A percentile compares a stretch with the other conserved stretches of the same genome.
Conservation (phyloP, 129 eudicot species). For the Artemisia tridentata region DNA sequence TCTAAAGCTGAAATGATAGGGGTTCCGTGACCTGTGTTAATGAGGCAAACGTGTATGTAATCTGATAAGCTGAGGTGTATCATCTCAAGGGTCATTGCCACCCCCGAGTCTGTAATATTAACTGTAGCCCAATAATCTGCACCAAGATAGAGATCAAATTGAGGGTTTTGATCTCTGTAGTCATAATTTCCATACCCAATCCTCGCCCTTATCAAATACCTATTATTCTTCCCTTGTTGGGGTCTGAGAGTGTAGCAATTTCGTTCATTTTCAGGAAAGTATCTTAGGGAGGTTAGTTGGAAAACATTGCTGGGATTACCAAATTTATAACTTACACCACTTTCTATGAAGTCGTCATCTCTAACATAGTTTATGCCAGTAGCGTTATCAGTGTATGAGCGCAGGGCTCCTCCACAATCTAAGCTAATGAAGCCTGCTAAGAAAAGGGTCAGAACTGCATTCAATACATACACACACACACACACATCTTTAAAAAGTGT, state of each 20-base stretch:
- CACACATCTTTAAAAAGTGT: no score
- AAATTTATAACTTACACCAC: not conserved
- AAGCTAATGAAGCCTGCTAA: slow-evolving; percentile 45
- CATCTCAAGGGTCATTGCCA: slow-evolving; percentile 6
- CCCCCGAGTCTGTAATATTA: not conserved
- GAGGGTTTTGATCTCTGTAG: slow-evolving; percentile 1
- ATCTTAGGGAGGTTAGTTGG: slow-evolving; percentile 22
- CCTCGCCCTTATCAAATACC: slow-evolving; percentile 30
- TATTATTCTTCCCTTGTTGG: slow-evolving; percentile 24
- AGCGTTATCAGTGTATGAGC: not conserved
- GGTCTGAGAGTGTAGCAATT: slow-evolving; percentile 46
- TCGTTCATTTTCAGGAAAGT: slow-evolving; percentile 39
- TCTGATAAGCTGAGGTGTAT: slow-evolving; percentile 32
- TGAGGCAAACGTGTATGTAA: slow-evolving; percentile 34
- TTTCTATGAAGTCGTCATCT: not conserved
- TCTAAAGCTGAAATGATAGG: slow-evolving; percentile 41
- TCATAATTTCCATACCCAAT: slow-evolving; percentile 49
- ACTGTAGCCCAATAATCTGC: not conserved
- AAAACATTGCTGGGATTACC: not conserved
- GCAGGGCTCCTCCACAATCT: slow-evolving; percentile 35
- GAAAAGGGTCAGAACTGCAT: not conserved
- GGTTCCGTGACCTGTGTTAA: slow-evolving; percentile 20
- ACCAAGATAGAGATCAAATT: slow-evolving; percentile 25
- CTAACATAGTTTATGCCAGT: not conserved
- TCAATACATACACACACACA: no score